Conservation (phyloP, 176 grass and related monocot genomes). For the Eremochloa ophiuroides region DNA sequence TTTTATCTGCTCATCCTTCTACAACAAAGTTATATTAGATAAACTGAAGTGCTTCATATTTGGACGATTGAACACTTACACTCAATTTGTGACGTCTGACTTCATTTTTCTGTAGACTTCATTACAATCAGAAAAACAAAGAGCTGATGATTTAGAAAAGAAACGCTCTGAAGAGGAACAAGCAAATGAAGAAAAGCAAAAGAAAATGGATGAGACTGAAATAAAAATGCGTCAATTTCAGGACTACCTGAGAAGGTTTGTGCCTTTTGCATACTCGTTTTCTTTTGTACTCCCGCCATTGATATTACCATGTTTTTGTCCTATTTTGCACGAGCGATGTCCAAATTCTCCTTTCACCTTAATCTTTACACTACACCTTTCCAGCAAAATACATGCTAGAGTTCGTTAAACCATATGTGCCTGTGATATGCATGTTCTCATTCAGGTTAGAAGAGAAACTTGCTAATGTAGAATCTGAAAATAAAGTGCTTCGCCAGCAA, state of each 20-base stretch:
- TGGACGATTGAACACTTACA: conserved; percentile 11
- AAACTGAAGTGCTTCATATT: background rate
- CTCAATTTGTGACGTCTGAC: conserved; percentile 23
- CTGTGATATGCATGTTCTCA: conserved; percentile 30
- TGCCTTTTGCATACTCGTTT: conserved; percentile 27
- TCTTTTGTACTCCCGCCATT: background rate
- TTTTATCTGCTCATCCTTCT: conserved; percentile 27
- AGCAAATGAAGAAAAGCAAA: conserved; percentile 68
- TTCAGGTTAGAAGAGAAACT: conserved; percentile 96
- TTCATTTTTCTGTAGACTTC: conserved; percentile 57
- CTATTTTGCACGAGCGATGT: conserved; percentile 4
- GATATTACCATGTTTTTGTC: background rate
- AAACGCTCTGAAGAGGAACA: conserved; percentile 57
- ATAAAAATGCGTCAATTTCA: conserved; percentile 82
- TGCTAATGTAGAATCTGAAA: conserved; percentile 97
- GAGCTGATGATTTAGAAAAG: conserved; percentile 70
- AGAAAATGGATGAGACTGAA: conserved; percentile 79
- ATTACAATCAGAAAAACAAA: conserved; percentile 74
- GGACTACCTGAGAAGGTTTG: conserved; percentile 80
- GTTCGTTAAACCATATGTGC: background rate
- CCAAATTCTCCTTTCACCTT: background rate
- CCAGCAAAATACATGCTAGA: background rate
- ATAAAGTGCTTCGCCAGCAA: conserved; percentile 99
- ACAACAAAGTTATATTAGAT: conserved; percentile 9
- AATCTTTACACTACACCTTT: background rate